Evolutionary conservation across 352 stramenopile species (phyloP).

Genomic region (Globisporangium sylvaticum): DNA sequence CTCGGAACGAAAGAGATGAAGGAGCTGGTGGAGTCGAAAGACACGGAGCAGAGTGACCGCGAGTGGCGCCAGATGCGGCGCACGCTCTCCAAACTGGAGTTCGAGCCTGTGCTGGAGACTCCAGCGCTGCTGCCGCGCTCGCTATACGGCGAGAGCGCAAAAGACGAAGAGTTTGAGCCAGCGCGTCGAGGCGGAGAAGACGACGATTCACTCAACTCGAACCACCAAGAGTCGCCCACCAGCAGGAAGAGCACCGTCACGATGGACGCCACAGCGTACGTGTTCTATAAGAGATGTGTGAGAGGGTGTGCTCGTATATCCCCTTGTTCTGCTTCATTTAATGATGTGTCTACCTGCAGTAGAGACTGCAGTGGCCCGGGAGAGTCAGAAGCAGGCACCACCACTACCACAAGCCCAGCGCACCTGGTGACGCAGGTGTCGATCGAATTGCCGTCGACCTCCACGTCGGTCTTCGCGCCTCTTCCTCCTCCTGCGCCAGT

Average conservation of each 20-base stretch:
- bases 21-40: neutral
- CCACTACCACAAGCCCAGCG: neutral
- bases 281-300: neutral
- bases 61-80: constrained; percentile 62
- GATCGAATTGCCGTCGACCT: constrained; percentile 26
- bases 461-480: constrained; percentile 19
- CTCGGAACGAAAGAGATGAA: neutral
- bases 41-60: constrained; percentile 34
- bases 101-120: constrained; percentile 62
- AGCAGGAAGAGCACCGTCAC: neutral
- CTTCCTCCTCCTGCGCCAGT: neutral
- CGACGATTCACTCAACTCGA: neutral
- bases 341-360: too few species aligned
- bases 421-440: constrained; percentile 2
- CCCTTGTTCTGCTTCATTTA: too few species aligned
- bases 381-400: neutral
- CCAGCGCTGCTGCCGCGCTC: constrained; percentile 36
- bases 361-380: neutral
- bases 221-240: neutral
- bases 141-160: constrained; percentile 21
- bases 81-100: constrained; percentile 47
- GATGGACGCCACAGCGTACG: neutral
- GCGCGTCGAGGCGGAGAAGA: neutral
- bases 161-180: constrained; percentile 6
- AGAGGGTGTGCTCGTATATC: neutral